A percentile compares a stretch with the other conserved stretches of the same genome.
These are phyloP conservation scores for Rhizoclosmatium sp. DNA, from an alignment of 192 early-diverging fungal genomes.

Conservation along the genomic window DNA sequence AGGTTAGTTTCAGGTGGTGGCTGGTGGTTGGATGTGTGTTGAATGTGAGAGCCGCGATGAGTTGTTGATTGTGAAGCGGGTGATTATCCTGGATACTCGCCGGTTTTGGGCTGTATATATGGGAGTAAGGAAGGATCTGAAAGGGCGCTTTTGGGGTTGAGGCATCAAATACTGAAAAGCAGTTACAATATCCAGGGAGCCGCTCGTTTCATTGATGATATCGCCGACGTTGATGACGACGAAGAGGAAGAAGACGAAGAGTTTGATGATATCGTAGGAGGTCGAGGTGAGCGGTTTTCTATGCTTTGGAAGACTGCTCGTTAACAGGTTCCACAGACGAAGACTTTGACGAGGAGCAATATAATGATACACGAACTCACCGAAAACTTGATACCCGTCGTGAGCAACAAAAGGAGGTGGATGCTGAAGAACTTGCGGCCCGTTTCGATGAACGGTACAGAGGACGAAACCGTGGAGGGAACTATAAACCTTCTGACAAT, in stretches of 20 bases:
- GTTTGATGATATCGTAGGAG: constrained; percentile 60
- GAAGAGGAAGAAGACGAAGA: constrained; percentile 77
- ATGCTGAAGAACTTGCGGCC: constrained; percentile 85
- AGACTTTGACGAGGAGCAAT: constrained; percentile 74
- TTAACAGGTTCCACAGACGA: constrained; percentile 55
- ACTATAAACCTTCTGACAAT: constrained; percentile 50
- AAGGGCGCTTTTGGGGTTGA: no score
- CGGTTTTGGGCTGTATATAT: no score
- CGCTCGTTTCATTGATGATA: constrained; percentile 70
- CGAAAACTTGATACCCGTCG: constrained; percentile 73
- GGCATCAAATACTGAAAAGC: no score
- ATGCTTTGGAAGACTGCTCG: no score
- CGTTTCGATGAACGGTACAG: constrained; percentile 77
- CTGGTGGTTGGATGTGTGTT: neutral
- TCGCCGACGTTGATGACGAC: constrained; percentile 78
- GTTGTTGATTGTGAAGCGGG: no score
- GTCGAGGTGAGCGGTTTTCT: neutral
- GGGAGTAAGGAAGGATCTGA: no score
- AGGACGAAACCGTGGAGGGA: constrained; percentile 51
- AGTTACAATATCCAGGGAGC: neutral
- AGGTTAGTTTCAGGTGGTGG: neutral
- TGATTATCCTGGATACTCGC: no score
- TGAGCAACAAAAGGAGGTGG: constrained; percentile 74
- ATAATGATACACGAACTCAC: constrained; percentile 57
- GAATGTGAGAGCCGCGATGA: neutral